phyloP scores from a whole-genome alignment of 306 rosid species.

The Prinsepia uniflora region DNA sequence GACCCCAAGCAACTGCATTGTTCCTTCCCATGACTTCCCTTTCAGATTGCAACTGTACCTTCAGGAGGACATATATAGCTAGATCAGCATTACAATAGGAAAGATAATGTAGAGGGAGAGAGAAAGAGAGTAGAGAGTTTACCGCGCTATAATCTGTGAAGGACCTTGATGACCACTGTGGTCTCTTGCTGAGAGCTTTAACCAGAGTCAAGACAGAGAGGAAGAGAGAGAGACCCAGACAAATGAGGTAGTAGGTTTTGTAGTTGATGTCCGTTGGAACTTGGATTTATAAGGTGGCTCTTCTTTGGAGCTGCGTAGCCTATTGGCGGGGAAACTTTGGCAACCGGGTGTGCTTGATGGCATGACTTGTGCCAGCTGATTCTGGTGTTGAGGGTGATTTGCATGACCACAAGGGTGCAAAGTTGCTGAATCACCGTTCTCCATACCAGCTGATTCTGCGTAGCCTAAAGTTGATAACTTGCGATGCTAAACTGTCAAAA shows the following conservation, averaged over 20 bases:
- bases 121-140: not conserved
- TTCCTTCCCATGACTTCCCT: conserved; percentile 30
- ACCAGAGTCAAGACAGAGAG: not conserved
- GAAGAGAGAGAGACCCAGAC: no score
- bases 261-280: not conserved
- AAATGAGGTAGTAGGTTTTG: not conserved
- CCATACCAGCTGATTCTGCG: no score
- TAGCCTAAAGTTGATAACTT: no score
- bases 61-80: not conserved
- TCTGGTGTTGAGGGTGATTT: conserved; percentile 27
- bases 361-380: conserved; percentile 14
- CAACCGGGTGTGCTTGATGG: conserved; percentile 11
- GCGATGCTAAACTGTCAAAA: no score
- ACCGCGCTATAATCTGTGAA: not conserved
- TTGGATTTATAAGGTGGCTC: conserved; percentile 2
- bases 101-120: not conserved
- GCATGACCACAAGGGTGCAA: conserved; percentile 23
- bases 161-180: not conserved
- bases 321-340: not conserved
- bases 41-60: not conserved
- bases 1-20: conserved; percentile 16
- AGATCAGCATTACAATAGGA: not conserved
- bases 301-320: not conserved
- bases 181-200: not conserved
- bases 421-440: conserved; percentile 5